Conservation (phyloP, 2,329 filamentous ascomycete genomes). For the Sodiomyces alkalinus region DNA sequence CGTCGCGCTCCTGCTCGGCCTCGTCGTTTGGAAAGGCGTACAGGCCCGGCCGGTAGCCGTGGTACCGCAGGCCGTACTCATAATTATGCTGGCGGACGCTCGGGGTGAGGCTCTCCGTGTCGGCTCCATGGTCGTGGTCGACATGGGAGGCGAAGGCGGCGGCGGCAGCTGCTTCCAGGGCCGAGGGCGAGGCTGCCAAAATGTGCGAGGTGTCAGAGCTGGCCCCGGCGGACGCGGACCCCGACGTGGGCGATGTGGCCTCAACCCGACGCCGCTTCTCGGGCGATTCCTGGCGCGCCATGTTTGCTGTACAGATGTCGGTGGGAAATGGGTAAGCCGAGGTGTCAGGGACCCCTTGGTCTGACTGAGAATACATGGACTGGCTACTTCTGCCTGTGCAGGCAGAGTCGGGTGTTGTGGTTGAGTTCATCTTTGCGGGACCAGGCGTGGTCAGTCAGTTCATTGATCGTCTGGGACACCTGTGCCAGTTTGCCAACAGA, state of each 20-base stretch:
- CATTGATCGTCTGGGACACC: too few species aligned
- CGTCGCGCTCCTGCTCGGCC: constrained; percentile 24
- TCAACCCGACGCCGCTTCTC: constrained; percentile 4
- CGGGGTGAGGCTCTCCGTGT: constrained; percentile 24
- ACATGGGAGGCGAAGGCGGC: constrained; percentile 6
- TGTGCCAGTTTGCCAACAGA: too few species aligned
- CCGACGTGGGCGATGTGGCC: constrained; percentile 5
- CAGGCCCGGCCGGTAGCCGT: constrained; percentile 24
- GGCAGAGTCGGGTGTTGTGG: too few species aligned
- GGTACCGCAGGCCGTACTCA: constrained; percentile 23
- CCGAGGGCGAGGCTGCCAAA: constrained; percentile 4
- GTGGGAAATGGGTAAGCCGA: too few species aligned
- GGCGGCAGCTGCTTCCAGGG: constrained; percentile 4
- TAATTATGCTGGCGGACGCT: constrained; percentile 27
- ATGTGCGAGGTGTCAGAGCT: too few species aligned
- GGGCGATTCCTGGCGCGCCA: constrained; percentile 1
- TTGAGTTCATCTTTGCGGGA: too few species aligned
- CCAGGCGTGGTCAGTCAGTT: too few species aligned
- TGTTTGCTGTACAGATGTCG: background rate
- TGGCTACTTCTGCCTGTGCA: too few species aligned
- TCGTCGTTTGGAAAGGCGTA: constrained; percentile 29
- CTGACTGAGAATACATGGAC: too few species aligned
- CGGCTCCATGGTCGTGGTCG: constrained; percentile 11
- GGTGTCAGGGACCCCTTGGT: too few species aligned
- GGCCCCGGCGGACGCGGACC: too few species aligned